phyloP scores from a whole-genome alignment of 169 alveolate species.

The Plasmodium relictum region DNA sequence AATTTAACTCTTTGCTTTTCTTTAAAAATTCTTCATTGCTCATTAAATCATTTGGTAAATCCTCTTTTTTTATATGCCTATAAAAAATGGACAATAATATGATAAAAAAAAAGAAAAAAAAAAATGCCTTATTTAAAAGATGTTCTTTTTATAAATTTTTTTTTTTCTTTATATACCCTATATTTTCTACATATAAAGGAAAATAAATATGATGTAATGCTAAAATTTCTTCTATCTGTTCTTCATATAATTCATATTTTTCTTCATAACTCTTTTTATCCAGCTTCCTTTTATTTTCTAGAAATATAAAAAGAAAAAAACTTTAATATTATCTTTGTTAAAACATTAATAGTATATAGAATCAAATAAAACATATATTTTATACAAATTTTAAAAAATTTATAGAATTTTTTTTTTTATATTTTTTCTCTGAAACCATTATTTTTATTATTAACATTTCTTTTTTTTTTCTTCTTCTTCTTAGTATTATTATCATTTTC shows the following conservation, averaged over 20 bases:
- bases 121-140: not conserved
- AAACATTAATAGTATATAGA: not conserved
- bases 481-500: slow-evolving; percentile 44
- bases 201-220: slow-evolving; percentile 64
- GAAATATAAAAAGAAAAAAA: not conserved
- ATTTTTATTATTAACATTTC: slow-evolving; percentile 7
- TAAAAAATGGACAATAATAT: not conserved
- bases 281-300: slow-evolving; percentile 34
- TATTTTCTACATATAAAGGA: slow-evolving; percentile 52
- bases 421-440: not conserved
- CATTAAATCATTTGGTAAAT: slow-evolving; percentile 57
- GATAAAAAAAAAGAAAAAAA: not conserved
- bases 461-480: slow-evolving; percentile 33
- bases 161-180: slow-evolving; percentile 34
- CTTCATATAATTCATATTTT: slow-evolving; percentile 31
- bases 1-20: slow-evolving; percentile 17
- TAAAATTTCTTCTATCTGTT: slow-evolving; percentile 55
- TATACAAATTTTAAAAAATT: not conserved
- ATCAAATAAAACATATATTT: not conserved
- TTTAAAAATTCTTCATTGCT: slow-evolving; percentile 8
- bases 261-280: slow-evolving; percentile 12
- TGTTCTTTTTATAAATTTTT: not conserved
- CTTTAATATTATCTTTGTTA: not conserved
- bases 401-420: slow-evolving; percentile 1
- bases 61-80: slow-evolving; percentile 35